These are phyloP conservation scores for Eleusine indica DNA, from an alignment of 176 grass and related monocot genomes.

Conservation along the genomic window DNA sequence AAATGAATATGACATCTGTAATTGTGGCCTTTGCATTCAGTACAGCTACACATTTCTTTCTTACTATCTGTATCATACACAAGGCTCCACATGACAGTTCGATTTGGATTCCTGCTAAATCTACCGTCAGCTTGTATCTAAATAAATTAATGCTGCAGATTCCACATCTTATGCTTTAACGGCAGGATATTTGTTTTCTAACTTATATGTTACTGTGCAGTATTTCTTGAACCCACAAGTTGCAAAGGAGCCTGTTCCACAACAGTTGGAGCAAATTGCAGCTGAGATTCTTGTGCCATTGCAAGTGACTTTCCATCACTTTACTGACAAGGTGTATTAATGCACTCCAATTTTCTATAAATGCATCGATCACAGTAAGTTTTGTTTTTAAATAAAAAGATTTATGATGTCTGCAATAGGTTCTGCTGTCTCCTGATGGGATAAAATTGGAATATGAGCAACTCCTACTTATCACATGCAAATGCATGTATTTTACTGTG, in stretches of 20 bases:
- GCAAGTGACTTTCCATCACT: conserved; percentile 79
- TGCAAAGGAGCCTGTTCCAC: conserved; percentile 78
- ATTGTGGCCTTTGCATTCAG: background rate
- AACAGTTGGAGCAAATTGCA: conserved; percentile 80
- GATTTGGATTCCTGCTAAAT: background rate
- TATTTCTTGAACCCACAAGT: conserved; percentile 93
- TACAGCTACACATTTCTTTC: background rate
- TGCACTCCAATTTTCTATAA: conserved; percentile 18
- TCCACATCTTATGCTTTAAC: conserved; percentile 27
- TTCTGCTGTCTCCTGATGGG: conserved; percentile 51
- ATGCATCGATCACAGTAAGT: conserved; percentile 13
- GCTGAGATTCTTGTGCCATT: conserved; percentile 87
- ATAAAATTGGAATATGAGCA: conserved; percentile 63
- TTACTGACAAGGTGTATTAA: conserved; percentile 68
- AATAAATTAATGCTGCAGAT: background rate
- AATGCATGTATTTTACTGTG: conserved; percentile 90
- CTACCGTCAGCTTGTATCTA: background rate
- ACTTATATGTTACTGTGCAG: conserved; percentile 45
- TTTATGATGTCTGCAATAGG: conserved; percentile 52
- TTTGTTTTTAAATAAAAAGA: conserved; percentile 32
- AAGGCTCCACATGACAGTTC: background rate
- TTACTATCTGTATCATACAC: background rate
- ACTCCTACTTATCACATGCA: conserved; percentile 83
- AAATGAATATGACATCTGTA: background rate
- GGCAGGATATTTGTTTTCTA: conserved; percentile 1